These are phyloP conservation scores for Nothophaeocryptopus gaeumannii DNA, from an alignment of 2,329 filamentous ascomycete genomes.

Conservation along the genomic window DNA sequence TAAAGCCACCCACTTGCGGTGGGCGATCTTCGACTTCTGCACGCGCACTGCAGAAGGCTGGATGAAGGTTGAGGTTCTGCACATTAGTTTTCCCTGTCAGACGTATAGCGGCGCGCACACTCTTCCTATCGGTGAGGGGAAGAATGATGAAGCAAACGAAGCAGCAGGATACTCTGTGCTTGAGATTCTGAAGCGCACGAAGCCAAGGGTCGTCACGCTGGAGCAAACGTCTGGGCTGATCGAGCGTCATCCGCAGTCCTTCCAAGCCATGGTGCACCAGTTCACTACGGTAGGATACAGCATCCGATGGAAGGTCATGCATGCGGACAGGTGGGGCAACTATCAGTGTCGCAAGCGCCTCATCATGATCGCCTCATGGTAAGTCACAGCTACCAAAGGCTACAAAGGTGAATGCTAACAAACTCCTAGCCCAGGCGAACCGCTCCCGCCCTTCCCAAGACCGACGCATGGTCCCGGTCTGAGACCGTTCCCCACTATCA, in stretches of 20 bases:
- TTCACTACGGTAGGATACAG: constrained; percentile 67
- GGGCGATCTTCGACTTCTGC: background rate
- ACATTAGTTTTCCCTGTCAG: background rate
- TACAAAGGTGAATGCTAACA: constrained; percentile 5
- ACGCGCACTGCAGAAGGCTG: too few species aligned
- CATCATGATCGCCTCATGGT: constrained; percentile 55
- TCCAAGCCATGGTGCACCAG: constrained; percentile 60
- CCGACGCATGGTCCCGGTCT: constrained; percentile 35
- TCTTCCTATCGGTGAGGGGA: constrained; percentile 60
- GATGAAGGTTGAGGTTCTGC: background rate
- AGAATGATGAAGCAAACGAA: constrained; percentile 65
- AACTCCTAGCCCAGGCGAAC: constrained; percentile 64
- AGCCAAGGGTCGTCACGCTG: constrained; percentile 69
- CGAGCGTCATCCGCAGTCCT: constrained; percentile 50
- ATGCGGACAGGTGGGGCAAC: constrained; percentile 50
- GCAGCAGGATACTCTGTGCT: constrained; percentile 50
- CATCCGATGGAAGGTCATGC: constrained; percentile 64
- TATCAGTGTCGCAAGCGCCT: constrained; percentile 49
- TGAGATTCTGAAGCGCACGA: constrained; percentile 53
- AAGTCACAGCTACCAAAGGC: constrained; percentile 24
- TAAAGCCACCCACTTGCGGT: background rate
- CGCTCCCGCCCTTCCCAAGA: constrained; percentile 62
- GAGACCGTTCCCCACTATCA: constrained; percentile 17
- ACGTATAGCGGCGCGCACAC: background rate
- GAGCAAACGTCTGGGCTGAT: constrained; percentile 70